Evolutionary conservation across 208 protist species (phyloP).

Genomic region (Acanthamoeba triangularis): DNA sequence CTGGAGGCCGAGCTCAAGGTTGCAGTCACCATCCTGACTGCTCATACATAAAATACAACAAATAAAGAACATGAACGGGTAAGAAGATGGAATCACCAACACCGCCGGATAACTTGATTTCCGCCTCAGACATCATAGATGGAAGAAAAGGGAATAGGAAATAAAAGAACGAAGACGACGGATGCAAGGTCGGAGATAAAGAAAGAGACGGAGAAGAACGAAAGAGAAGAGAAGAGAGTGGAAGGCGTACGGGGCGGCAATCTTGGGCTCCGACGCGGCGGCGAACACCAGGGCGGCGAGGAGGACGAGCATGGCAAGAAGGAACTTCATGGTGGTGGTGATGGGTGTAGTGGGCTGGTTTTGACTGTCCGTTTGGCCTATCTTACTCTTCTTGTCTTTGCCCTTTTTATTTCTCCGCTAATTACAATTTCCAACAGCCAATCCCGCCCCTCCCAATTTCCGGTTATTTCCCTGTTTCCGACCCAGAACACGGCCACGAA

Average conservation of each 20-base stretch:
- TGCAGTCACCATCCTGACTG: constrained; percentile 49
- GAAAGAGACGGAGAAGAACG: neutral
- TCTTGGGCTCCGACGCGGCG: neutral
- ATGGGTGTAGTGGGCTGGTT: neutral
- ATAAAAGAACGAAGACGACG: neutral
- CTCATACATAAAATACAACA: neutral
- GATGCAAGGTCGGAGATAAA: neutral
- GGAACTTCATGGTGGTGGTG: constrained; percentile 38
- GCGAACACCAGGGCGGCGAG: neutral
- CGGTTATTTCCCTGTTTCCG: neutral
- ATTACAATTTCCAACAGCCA: neutral
- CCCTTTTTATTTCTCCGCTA: neutral
- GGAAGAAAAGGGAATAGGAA: neutral
- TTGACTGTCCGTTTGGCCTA: neutral
- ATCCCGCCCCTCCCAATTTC: neutral
- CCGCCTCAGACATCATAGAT: no score
- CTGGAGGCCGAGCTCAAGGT: constrained; percentile 51
- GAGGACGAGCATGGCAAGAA: neutral
- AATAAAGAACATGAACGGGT: neutral
- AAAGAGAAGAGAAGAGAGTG: neutral
- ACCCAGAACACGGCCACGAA: neutral
- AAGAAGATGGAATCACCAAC: neutral
- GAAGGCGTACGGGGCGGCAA: neutral
- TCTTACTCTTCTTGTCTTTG: no score
- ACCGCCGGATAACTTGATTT: no score